Evolutionary conservation across 768 basidiomycete species (phyloP), one percentile per base, ranked within the genome.

Genomic region (Lactifluus subvellereus): DNA sequence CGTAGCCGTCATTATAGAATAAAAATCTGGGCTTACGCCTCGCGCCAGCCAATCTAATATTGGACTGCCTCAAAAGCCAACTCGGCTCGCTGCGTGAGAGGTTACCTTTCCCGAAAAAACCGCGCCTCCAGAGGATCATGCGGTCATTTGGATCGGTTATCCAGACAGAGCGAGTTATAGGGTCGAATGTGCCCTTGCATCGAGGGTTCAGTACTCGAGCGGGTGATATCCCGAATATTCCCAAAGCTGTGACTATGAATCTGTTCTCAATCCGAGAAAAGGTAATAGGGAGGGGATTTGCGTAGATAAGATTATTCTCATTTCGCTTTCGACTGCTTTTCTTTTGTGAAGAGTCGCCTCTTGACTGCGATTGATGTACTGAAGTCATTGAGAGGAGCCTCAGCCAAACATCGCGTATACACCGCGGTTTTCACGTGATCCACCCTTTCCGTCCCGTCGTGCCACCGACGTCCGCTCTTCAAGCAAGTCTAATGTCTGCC

Each of bases 81-180:
- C 85, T 92, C 8, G 96, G 95, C 73, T 99, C 97, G 73, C 94
- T 97, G 61, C 97, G 76, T 45, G 92, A 95, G 57, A 99, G 77
- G 71, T 90, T 89, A 1, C 97, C 97, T 74, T 99, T 99, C 27
- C 97, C 97, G 73, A 98, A 99, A 77, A 98, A 98, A 0, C 97
- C 97, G 63, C 89, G 77, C 51, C 83, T 78, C 91, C 97, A 99
- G 42, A 98, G 79, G 5, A 87, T 75, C 66, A 78, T 78, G 49
- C 85, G 84, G 71, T 94, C 84, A 27, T 74, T 79, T 32, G 77
- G 73, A 61, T 86, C 80, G 0, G 81, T 76, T 3, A 98, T 80
- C 94, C 94, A 97, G 9, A 98, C 89, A 0, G 91, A 91, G n/a
- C 85, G 84, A 16, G 94, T 94, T 2, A 80, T 70, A 6, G 81